Evolutionary conservation across 2,329 filamentous ascomycete genomes (phyloP).

Genomic region (Metarhizium robertsii): DNA sequence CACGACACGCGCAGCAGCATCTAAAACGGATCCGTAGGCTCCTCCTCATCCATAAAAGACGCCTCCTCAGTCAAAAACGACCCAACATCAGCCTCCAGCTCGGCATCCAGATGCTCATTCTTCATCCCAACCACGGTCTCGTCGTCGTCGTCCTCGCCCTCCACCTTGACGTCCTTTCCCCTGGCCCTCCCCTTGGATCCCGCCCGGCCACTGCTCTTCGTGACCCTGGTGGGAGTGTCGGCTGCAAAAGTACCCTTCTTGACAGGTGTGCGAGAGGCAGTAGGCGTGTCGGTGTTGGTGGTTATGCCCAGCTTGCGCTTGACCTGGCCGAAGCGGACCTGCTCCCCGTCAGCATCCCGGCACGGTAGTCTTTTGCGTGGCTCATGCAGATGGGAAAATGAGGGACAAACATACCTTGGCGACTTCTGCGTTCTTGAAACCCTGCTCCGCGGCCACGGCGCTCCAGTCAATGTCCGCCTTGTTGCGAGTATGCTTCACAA

Average conservation of each 20-base stretch:
- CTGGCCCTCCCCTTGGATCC: conserved; percentile 15
- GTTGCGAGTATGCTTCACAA: conserved; percentile 33
- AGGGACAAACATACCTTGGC: conserved; percentile 27
- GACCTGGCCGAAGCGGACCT: conserved; percentile 41
- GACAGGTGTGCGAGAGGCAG: conserved; percentile 7
- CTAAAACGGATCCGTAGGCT: background rate
- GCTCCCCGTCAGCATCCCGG: background rate
- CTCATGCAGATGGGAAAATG: background rate
- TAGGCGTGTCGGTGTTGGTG: conserved; percentile 13
- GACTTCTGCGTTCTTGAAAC: conserved; percentile 35
- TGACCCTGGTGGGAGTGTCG: conserved; percentile 18
- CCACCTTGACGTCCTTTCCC: conserved; percentile 9
- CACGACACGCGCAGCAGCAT: too few species aligned
- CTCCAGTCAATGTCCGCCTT: conserved; percentile 40
- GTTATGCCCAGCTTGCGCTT: conserved; percentile 35
- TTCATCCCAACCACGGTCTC: conserved; percentile 11
- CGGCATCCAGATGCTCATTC: conserved; percentile 1
- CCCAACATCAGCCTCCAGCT: background rate
- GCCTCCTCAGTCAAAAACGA: background rate
- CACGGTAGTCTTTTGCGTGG: background rate
- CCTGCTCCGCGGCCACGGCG: conserved; percentile 29
- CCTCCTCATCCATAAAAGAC: background rate
- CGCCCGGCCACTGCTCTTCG: conserved; percentile 18
- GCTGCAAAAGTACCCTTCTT: conserved; percentile 12
- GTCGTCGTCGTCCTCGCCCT: conserved; percentile 10